Evolutionary conservation across 345 rosid genomes (phyloP).

Genomic region (Trapa incisa): DNA sequence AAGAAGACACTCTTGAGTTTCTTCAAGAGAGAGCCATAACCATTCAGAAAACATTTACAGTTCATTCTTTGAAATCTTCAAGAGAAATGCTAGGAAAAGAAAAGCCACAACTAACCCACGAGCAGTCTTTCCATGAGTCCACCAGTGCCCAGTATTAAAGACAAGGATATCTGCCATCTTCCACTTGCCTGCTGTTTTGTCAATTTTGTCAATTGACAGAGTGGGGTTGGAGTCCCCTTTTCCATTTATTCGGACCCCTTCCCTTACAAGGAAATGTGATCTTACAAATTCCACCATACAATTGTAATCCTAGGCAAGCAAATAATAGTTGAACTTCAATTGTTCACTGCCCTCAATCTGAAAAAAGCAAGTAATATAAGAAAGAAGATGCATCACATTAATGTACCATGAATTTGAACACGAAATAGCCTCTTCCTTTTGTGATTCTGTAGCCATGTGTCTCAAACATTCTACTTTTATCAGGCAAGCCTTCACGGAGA

Average conservation of each 20-base stretch:
- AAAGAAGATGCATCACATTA: not conserved
- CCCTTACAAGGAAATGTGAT: conserved; percentile 94
- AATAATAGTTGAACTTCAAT: conserved; percentile 3
- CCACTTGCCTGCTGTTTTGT: conserved; percentile 60
- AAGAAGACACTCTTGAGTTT: not conserved
- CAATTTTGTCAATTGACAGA: conserved; percentile 68
- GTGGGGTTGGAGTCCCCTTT: conserved; percentile 74
- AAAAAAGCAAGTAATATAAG: not conserved
- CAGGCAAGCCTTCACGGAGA: conserved; percentile 57
- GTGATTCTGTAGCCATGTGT: conserved; percentile 66
- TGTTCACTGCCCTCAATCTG: not conserved
- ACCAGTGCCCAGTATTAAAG: conserved; percentile 96
- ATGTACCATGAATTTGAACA: conserved; percentile 62
- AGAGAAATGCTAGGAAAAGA: not conserved
- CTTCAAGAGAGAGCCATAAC: not conserved
- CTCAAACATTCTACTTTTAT: conserved; percentile 69
- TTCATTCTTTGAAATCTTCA: not conserved
- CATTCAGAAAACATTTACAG: not conserved
- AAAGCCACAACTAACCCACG: conserved; percentile 42
- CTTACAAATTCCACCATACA: conserved; percentile 81
- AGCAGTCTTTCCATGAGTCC: conserved; percentile 96
- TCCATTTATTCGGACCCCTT: conserved; percentile 58
- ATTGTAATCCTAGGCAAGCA: conserved; percentile 50
- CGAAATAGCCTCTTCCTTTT: conserved; percentile 75
- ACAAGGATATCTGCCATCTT: conserved; percentile 72